These are phyloP conservation scores for Nitzschia inconspicua DNA, from an alignment of 108 stramenopile genomes.

Conservation along the genomic window DNA sequence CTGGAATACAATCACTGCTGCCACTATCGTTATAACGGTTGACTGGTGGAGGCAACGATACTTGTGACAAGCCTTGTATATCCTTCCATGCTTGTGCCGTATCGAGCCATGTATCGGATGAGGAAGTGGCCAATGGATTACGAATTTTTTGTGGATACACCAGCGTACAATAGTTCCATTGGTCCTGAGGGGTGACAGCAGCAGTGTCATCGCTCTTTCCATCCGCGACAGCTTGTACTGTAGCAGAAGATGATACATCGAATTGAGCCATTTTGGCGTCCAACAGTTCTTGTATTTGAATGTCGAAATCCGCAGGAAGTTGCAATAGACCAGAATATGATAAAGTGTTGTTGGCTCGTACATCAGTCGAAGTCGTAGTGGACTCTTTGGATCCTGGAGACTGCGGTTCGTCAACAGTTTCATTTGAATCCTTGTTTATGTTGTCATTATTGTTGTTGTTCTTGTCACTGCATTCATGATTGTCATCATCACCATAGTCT, in stretches of 20 bases:
- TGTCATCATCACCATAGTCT: not conserved
- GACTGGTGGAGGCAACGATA: too few species aligned
- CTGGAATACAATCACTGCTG: too few species aligned
- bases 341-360: not conserved
- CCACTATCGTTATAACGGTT: too few species aligned
- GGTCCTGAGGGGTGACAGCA: not conserved
- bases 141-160: not conserved
- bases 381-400: not conserved
- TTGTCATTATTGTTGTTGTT: constrained; percentile 3
- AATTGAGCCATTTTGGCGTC: constrained; percentile 26
- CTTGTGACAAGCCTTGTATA: not conserved
- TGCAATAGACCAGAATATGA: too few species aligned
- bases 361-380: too few species aligned
- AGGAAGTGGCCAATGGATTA: not conserved
- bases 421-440: not conserved
- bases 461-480: too few species aligned
- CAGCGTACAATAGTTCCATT: not conserved
- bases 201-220: not conserved
- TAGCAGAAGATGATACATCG: not conserved
- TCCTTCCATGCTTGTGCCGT: not conserved
- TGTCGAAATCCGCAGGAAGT: constrained; percentile 32
- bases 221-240: not conserved
- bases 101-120: not conserved
- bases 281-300: constrained; percentile 29
- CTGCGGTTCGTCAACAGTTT: not conserved